Base-by-base conservation (phyloP, 345 rosid genomes). In the Arabidopsis suecica region DNA sequence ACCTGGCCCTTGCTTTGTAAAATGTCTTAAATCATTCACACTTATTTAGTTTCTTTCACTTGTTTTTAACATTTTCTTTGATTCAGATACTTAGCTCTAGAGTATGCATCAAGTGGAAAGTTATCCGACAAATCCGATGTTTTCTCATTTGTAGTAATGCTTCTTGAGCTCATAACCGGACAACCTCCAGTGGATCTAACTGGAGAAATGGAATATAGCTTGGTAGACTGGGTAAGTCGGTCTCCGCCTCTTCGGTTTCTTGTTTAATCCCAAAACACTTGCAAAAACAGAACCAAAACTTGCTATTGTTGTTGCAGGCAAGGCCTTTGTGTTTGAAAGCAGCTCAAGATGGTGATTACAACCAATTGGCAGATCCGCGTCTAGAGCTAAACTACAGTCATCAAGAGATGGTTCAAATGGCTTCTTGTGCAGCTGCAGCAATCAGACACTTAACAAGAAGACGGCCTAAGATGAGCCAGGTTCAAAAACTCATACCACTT, bases 381-480 rank as follows among this genome's bases (percentile, higher is more conserved):
- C 72, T 93, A n/a, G 90, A 83, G 57, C 78, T 71, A 59, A 82
- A 82, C 67, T 91, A 75, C 56, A 78, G 63, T n/a, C 78, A 76
- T 22, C 73, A 79, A 2, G 96, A 94, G 75, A 83, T 91, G 95
- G 88, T 83, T 55, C 78, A 85, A 56, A 81, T 88, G 93, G 85
- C 91, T 2, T 85, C 95, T 1, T 94, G 89, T 67, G 98, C 98
- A 12, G 91, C 81, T 33, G 90, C 90, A 37, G 83, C 88, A 13
- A 73, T 94, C 28, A 81, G 95, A 56, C 96, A 88, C 51, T 89
- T 95, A 14, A 84, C 91, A 6, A 78, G 86, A 62, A 85, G 86
- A 77, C 74, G 98, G 13, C 95, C 98, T 7, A 90, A 82, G 74
- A 88, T 94, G 96, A 86, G 97, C 81, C 98, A 88, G 86, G 97